Conservation (phyloP, 2,329 filamentous ascomycete genomes). For the Trichoderma endophyticum region DNA sequence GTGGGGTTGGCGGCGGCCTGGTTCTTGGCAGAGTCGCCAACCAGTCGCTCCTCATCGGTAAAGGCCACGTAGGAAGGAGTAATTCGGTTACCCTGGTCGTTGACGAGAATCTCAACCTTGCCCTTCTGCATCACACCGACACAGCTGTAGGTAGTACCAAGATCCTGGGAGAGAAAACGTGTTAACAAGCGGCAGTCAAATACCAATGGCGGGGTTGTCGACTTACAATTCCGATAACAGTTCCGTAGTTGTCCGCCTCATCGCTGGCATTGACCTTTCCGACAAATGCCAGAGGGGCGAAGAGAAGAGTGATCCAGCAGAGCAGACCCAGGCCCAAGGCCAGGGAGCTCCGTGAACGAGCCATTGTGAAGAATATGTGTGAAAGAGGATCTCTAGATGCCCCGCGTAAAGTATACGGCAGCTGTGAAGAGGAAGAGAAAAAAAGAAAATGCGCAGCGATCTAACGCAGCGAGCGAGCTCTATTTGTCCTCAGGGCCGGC, state of each 20-base stretch:
- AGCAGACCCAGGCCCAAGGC: slow-evolving; percentile 81
- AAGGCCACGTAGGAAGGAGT: slow-evolving; percentile 94
- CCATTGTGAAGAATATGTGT: slow-evolving; percentile 39
- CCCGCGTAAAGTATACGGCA: slow-evolving; percentile 8
- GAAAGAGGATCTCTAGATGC: slow-evolving; percentile 13
- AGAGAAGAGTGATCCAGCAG: slow-evolving; percentile 87
- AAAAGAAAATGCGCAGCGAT: slow-evolving; percentile 27
- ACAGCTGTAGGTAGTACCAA: slow-evolving; percentile 86
- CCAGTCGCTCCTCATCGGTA: slow-evolving; percentile 93
- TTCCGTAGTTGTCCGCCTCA: slow-evolving; percentile 70
- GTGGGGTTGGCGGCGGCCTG: slow-evolving; percentile 78
- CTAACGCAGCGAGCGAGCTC: slow-evolving; percentile 30
- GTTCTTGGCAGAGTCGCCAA: slow-evolving; percentile 97
- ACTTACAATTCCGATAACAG: slow-evolving; percentile 85
- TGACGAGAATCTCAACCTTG: slow-evolving; percentile 92
- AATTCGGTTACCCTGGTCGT: slow-evolving; percentile 96
- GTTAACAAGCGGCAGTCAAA: neutral
- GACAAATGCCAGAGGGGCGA: slow-evolving; percentile 82
- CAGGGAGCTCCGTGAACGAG: slow-evolving; percentile 64
- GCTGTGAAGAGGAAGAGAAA: slow-evolving; percentile 21
- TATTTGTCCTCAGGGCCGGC: slow-evolving; percentile 31
- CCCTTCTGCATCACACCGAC: slow-evolving; percentile 95
- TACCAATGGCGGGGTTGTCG: slow-evolving; percentile 4
- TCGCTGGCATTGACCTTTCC: slow-evolving; percentile 63
- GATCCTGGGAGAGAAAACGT: slow-evolving; percentile 48